Evolutionary conservation across 306 rosid species (phyloP).

Genomic region (Cicer cuneatum): DNA sequence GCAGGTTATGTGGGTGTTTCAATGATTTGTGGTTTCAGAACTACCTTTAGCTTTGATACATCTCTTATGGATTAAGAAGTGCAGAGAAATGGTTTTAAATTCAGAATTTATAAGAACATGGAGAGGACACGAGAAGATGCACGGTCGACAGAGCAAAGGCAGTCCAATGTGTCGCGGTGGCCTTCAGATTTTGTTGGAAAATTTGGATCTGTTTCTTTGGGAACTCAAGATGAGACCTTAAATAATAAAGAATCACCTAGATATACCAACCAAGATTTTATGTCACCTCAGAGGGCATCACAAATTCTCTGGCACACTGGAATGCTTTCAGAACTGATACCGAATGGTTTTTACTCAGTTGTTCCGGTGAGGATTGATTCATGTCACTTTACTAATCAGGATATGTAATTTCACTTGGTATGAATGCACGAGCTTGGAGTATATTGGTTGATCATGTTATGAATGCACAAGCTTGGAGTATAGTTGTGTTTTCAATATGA

Average conservation of each 20-base stretch:
- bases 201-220: conserved; percentile 85
- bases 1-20: conserved; percentile 60
- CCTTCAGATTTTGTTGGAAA: conserved; percentile 80
- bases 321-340: conserved; percentile 86
- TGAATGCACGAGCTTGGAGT: neutral
- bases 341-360: conserved; percentile 93
- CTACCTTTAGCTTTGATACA: conserved; percentile 47
- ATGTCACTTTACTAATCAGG: conserved; percentile 18
- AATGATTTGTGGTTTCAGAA: conserved; percentile 46
- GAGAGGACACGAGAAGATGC: conserved; percentile 81
- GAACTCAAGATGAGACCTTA: conserved; percentile 69
- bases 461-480: neutral
- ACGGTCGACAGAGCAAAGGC: conserved; percentile 68
- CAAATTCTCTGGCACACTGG: conserved; percentile 92
- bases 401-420: conserved; percentile 35
- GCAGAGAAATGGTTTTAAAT: conserved; percentile 76
- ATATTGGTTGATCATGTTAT: conserved; percentile 12
- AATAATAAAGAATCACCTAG: conserved; percentile 65
- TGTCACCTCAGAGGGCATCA: conserved; percentile 82
- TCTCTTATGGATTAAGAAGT: conserved; percentile 70
- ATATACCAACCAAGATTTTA: conserved; percentile 60
- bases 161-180: conserved; percentile 86
- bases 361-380: conserved; percentile 68
- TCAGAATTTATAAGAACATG: conserved; percentile 68
- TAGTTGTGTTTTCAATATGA: conserved; percentile 19